These are phyloP conservation scores for Cryptosporidium felis DNA, from an alignment of 169 alveolate genomes.

Conservation along the genomic window DNA sequence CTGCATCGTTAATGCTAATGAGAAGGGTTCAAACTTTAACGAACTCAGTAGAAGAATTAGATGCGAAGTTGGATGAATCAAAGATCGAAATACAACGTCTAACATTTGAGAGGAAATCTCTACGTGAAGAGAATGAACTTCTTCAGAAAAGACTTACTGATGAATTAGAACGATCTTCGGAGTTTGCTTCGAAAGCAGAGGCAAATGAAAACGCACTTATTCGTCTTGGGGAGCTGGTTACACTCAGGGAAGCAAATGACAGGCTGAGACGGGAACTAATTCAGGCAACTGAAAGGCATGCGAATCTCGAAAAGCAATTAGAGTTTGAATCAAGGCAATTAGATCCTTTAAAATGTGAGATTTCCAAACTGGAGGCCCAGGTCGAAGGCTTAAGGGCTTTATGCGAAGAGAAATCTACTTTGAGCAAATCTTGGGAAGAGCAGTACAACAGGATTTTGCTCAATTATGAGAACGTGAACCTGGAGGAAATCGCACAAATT, in stretches of 20 bases:
- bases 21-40: slow-evolving; percentile 46
- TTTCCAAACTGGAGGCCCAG: slow-evolving; percentile 35
- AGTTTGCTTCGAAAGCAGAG: slow-evolving; percentile 64
- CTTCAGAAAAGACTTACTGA: slow-evolving; percentile 33
- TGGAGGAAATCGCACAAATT: slow-evolving; percentile 2
- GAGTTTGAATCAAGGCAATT: slow-evolving; percentile 17
- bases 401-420: slow-evolving; percentile 41
- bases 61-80: slow-evolving; percentile 41
- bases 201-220: slow-evolving; percentile 46
- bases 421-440: slow-evolving; percentile 65
- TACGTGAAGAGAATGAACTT: slow-evolving; percentile 54
- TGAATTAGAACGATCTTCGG: slow-evolving; percentile 31
- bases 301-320: slow-evolving; percentile 11
- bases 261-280: slow-evolving; percentile 41
- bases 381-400: background rate
- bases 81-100: slow-evolving; percentile 53
- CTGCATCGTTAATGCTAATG: slow-evolving; percentile 46
- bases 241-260: slow-evolving; percentile 65
- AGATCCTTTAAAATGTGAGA: slow-evolving; percentile 58
- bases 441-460: slow-evolving; percentile 34
- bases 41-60: slow-evolving; percentile 50
- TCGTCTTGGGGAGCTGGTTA: slow-evolving; percentile 63
- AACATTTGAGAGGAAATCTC: slow-evolving; percentile 44
- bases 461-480: slow-evolving; percentile 31
- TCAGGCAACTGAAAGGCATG: slow-evolving; percentile 49